Evolutionary conservation across 164 flowering plant species (phyloP), one percentile per base, ranked within the genome.

Genomic region (Echeveria elegans): DNA sequence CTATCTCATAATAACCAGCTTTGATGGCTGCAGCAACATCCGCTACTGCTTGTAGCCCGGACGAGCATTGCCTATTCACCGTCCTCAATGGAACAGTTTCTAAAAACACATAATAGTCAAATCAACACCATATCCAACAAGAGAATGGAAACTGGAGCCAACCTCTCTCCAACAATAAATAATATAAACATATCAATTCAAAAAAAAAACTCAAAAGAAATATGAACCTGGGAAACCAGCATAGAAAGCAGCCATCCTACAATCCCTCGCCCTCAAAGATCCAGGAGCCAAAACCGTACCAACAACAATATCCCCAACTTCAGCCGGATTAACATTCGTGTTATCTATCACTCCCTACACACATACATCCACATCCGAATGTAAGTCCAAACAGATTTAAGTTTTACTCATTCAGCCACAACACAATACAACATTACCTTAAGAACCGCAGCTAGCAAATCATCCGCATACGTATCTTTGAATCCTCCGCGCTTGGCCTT

Each of bases 41-140:
- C 64, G 97, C 99, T 76, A 92, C 97, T 29, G 97, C 99, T 72
- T 95, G 99, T 68, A 95, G 96, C n/a, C 99, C 99, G 58, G 99
- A 95, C 32, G 99, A 87, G 72, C 99, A 95, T 71, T 92, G 97
- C 70, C 99, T 83, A 72, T 92, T 95, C 69, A 95, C 99, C 50
- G 97, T 95, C 72, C 93, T 87, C 23, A 95, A 31, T 5, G 99
- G 92, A 63, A 95, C 97, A 70, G 92, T 92, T 53, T 92, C 98
- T 95, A 84, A 4, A 43, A 43, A 7, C 18, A 43, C n/a, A 14
- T 12, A 43, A 11, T 18, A 43, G 1, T 11, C 16, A 0, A 43
- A 7, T 43, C 47, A 43, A 43, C 10, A 43, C 2, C 47, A 12
- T 43, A 43, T 43, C 19, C 3, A 0, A 43, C 47, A 43, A 43